phyloP scores from a whole-genome alignment of 768 basidiomycete species.

The Phanerodontia chrysosporium region DNA sequence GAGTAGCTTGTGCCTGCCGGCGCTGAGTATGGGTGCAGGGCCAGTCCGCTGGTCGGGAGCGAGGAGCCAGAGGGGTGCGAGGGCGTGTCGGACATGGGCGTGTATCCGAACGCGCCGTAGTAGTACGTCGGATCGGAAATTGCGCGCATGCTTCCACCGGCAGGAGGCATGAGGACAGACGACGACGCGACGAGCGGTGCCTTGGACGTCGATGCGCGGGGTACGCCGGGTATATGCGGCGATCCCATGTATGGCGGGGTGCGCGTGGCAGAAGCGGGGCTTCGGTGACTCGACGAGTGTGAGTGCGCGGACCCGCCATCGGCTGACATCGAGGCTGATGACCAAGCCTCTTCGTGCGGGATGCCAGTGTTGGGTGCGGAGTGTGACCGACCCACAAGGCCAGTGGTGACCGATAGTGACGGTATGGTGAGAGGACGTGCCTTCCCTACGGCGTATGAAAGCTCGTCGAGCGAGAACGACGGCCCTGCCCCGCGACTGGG shows the following conservation, averaged over 20 bases:
- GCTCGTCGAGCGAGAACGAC: constrained; percentile 2
- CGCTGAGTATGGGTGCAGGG: background rate
- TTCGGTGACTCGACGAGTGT: background rate
- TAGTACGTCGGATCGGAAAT: background rate
- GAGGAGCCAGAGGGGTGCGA: background rate
- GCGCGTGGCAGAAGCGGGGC: background rate
- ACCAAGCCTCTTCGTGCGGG: constrained; percentile 10
- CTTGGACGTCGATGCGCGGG: constrained; percentile 4
- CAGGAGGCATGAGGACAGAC: background rate
- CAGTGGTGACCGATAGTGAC: constrained; percentile 14
- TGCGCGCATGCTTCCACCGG: background rate
- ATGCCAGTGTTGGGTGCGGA: constrained; percentile 20
- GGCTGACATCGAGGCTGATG: background rate
- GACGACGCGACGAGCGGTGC: constrained; percentile 1
- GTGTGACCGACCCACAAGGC: constrained; percentile 1
- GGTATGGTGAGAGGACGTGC: constrained; percentile 22
- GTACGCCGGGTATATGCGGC: background rate
- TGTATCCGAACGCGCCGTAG: background rate
- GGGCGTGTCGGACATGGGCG: background rate
- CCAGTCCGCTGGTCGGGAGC: background rate
- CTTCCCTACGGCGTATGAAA: constrained; percentile 15
- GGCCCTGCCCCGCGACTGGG: background rate
- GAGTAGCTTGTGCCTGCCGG: background rate
- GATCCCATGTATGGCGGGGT: constrained; percentile 2
- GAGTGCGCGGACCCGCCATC: background rate